Evolutionary conservation across 2,329 filamentous ascomycete species (phyloP), one percentile per base, ranked within the genome.

Genomic region (Ophiocordyceps unilateralis): DNA sequence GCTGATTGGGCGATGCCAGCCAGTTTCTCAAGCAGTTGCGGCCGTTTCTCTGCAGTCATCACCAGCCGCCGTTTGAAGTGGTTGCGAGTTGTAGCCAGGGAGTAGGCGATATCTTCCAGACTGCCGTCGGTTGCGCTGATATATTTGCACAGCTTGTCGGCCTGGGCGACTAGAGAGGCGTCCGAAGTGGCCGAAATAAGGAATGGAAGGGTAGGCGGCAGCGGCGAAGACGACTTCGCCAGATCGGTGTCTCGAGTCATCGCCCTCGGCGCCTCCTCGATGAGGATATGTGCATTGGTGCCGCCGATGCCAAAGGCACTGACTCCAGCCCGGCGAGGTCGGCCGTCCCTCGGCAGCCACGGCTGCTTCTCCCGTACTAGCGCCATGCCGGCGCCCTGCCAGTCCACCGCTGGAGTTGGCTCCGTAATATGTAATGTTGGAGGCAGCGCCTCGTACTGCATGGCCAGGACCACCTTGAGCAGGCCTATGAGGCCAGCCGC

Each of bases 401-500:
- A 49, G 34, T 51, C 44, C 11, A 47, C 45, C 15, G 38, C 38
- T 37, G 43, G 24, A 28, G 45, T 49, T 23, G 45, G 45, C 39
- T 43, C 42, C 22, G 41, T 30, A 19, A 49, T 32, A 19, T 49
- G 43, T 21, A 47, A 24, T 19, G 43, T 56, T 47, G 67, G 65
- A 5, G 69, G 55, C 55, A 66, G 65, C 43, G 67, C 48, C 8
- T 32, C 28, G 19, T 45, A 17, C 19, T 42, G n/a, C 24, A 49
- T 26, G 8, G 45, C 22, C 14, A 49, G 30, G 20, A 63, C 63
- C 0, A 77, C 71, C 56, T 81, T 81, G 50, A 74, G 60, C 5
- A 81, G 58, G 28, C 66, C 71, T 34, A 66, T 76, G 40, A 68
- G 63, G 39, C 76, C 76, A 2, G 76, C 76, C 10, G 73, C 73